Conservation (phyloP, 202 grass and related monocot genomes). For the Panicum hallii region DNA sequence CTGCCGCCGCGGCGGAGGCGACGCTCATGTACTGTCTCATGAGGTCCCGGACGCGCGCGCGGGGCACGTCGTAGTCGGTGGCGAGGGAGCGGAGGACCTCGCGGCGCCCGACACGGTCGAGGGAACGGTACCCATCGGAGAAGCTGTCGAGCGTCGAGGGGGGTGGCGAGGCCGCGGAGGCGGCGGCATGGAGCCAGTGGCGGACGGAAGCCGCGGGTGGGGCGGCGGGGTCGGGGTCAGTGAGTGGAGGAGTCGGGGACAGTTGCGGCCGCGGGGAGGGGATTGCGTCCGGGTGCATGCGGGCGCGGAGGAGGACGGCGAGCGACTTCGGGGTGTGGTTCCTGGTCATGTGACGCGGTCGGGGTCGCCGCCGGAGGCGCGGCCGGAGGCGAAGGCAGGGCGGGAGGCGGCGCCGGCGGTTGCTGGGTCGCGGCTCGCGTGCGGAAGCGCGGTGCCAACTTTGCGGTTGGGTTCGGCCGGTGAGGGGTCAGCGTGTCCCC, state of each 20-base stretch:
- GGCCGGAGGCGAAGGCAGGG: neutral
- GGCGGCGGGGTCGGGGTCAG: slow-evolving; percentile 24
- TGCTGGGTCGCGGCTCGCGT: slow-evolving; percentile 5
- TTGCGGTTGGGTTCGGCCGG: slow-evolving; percentile 20
- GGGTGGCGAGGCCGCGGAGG: slow-evolving; percentile 42
- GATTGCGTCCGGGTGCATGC: slow-evolving; percentile 59
- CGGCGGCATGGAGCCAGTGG: slow-evolving; percentile 70
- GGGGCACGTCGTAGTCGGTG: slow-evolving; percentile 84
- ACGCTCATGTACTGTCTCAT: slow-evolving; percentile 77
- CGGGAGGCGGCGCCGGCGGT: neutral
- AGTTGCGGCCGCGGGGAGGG: slow-evolving; percentile 21
- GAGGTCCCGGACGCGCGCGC: slow-evolving; percentile 71
- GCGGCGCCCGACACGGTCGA: slow-evolving; percentile 57
- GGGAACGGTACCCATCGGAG: slow-evolving; percentile 64
- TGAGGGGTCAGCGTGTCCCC: neutral
- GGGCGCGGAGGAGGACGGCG: slow-evolving; percentile 78
- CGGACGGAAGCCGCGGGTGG: slow-evolving; percentile 42
- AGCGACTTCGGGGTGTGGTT: slow-evolving; percentile 55
- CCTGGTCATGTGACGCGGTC: slow-evolving; percentile 61
- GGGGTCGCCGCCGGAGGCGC: slow-evolving; percentile 5
- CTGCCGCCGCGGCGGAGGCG: slow-evolving; percentile 35
- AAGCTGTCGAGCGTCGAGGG: slow-evolving; percentile 49
- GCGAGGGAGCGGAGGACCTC: slow-evolving; percentile 77
- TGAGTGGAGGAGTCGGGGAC: neutral
- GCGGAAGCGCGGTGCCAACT: neutral